Conservation (phyloP, 108 stramenopile genomes). For the Fistulifera pelliculosa region DNA sequence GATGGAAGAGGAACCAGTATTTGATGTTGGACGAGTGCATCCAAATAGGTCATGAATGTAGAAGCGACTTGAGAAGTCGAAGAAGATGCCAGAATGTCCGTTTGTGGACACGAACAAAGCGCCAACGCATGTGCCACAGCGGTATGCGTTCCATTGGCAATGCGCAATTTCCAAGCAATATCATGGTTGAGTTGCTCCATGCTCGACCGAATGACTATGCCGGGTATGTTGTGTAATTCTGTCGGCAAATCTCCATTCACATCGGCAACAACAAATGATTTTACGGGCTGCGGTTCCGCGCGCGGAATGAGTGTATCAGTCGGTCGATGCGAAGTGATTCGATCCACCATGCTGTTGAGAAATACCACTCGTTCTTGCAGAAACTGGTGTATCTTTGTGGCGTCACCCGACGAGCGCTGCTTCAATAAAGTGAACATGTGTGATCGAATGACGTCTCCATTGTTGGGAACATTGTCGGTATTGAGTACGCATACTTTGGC, state of each 20-base stretch:
- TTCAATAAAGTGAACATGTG: conserved; percentile 49
- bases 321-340: conserved; percentile 73
- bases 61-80: conserved; percentile 10
- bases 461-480: conserved; percentile 86
- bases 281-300: conserved; percentile 70
- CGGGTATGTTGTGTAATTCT: conserved; percentile 3
- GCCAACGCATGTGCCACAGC: conserved; percentile 81
- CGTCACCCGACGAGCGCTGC: conserved; percentile 8
- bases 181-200: conserved; percentile 49
- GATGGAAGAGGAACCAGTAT: conserved; percentile 26
- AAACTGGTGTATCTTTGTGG: conserved; percentile 25
- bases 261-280: conserved; percentile 81
- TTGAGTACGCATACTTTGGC: conserved; percentile 57
- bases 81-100: conserved; percentile 31
- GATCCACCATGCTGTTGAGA: conserved; percentile 87
- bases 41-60: conserved; percentile 49
- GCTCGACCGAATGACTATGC: conserved; percentile 30
- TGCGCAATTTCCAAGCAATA: conserved; percentile 73
- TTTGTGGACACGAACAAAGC: conserved; percentile 17
- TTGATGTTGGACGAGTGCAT: conserved; percentile 62
- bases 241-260: conserved; percentile 27
- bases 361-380: conserved; percentile 50
- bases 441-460: conserved; percentile 54
- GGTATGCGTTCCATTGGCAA: conserved; percentile 91
- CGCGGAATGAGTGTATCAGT: conserved; percentile 48